Evolutionary conservation across 140 eudicot species (phyloP), one percentile per base, ranked within the genome.

Genomic region (Oenanthe javanica): DNA sequence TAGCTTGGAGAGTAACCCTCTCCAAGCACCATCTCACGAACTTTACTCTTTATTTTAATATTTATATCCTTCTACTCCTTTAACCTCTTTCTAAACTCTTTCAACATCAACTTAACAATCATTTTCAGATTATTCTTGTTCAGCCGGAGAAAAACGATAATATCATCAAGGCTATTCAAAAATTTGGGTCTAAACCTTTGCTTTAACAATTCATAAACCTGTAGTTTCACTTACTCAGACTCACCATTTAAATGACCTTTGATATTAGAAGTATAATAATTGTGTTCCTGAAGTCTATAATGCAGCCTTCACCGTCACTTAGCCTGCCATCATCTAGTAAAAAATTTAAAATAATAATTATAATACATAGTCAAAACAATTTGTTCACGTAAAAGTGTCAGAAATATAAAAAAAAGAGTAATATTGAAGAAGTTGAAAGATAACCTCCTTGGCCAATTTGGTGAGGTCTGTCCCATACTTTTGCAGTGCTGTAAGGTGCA

Each of bases 141-240:
- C 2, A 76, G 66, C 10, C 25, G 46, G 46, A 27, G 4, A 36
- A 36, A 36, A 51, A 76, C 64, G 38, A 76, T n/a, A 31, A 51
- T 23, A 2, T 76, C 79, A 25, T 76, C 66, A 0, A 76, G 12
- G 25, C 79, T 76, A 12, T 76, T 76, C 64, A 76, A 76, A 27
- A 76, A 76, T 46, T 76, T 67, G 1, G 66, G 66, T 64, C 45
- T 49, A 7, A 76, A 76, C 6, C 50, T n/a, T 55, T 49, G 27
- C 25, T 49, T 76, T 2, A 76, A 36, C n/a, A 48, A 18, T 10
- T 48, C 45, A 23, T 47, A 42, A 14, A 50, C 64, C 38, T 23
- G 12, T 25, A 9, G 10, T 76, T 49, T 76, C 11, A 76, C 66
- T 45, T 74, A 9, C 8, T 47, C 78, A 74, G 5, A 47, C 21